Conservation (phyloP, 2,329 filamentous ascomycete genomes). For the Nothophaeocryptopus gaeumannii region DNA sequence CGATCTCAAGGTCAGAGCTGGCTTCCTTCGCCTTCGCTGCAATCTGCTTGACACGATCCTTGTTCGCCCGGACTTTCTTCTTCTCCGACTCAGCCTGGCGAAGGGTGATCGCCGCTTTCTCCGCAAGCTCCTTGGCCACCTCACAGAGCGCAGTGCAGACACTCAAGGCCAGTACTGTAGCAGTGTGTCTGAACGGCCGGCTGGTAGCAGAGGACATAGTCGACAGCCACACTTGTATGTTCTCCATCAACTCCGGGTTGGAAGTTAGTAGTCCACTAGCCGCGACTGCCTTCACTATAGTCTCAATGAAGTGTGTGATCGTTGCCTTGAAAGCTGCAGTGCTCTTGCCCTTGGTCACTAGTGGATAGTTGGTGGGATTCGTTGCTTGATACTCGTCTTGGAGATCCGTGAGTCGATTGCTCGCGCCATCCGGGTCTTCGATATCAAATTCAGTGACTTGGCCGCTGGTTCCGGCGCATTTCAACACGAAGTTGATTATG, state of each 20-base stretch:
- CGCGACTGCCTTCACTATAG: slow-evolving; percentile 74
- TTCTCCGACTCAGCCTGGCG: slow-evolving; percentile 77
- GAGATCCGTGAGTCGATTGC: slow-evolving; percentile 75
- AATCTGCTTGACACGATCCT: slow-evolving; percentile 70
- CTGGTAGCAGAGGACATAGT: slow-evolving; percentile 86
- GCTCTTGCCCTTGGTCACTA: slow-evolving; percentile 77
- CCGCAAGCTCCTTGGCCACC: slow-evolving; percentile 67
- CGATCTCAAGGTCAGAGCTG: slow-evolving; percentile 64
- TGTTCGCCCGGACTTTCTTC: slow-evolving; percentile 71
- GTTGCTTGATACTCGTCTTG: slow-evolving; percentile 83
- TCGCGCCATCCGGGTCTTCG: slow-evolving; percentile 81
- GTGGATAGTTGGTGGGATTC: slow-evolving; percentile 74
- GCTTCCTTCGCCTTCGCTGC: slow-evolving; percentile 70
- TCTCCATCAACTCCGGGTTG: slow-evolving; percentile 75
- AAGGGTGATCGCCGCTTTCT: slow-evolving; percentile 70
- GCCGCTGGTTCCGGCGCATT: slow-evolving; percentile 74
- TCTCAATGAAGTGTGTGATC: slow-evolving; percentile 74
- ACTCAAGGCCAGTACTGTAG: slow-evolving; percentile 77
- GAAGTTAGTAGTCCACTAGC: slow-evolving; percentile 78
- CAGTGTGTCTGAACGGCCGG: slow-evolving; percentile 89
- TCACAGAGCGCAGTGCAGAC: slow-evolving; percentile 76
- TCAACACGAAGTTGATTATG: slow-evolving; percentile 61
- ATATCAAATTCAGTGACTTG: slow-evolving; percentile 80
- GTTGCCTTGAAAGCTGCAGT: slow-evolving; percentile 71
- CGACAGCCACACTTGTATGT: slow-evolving; percentile 83